These are phyloP conservation scores for Glycine latifolia DNA, from an alignment of 306 rosid genomes.

Conservation along the genomic window DNA sequence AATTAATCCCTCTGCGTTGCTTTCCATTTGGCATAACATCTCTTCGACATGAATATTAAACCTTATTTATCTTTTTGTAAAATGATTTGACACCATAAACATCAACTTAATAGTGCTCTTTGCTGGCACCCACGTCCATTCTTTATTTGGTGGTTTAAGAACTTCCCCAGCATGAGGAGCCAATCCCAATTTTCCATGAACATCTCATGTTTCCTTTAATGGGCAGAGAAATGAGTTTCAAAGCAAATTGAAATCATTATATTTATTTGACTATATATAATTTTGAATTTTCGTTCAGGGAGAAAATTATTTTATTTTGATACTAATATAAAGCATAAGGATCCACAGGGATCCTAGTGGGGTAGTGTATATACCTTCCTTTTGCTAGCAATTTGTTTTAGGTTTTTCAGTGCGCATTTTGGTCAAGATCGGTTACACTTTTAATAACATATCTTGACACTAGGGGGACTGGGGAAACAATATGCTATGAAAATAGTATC, in stretches of 20 bases:
- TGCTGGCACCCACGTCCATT: constrained; percentile 44
- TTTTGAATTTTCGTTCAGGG: not conserved
- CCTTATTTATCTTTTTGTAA: not conserved
- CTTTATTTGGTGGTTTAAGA: constrained; percentile 24
- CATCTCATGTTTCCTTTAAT: constrained; percentile 28
- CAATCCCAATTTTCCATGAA: constrained; percentile 48
- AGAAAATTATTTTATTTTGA: not conserved
- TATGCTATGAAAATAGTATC: not conserved
- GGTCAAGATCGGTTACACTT: constrained; percentile 42
- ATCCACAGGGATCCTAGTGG: constrained; percentile 23
- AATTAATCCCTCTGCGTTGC: no score
- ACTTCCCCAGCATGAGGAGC: constrained; percentile 72
- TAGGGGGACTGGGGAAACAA: not conserved
- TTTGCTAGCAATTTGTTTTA: constrained; percentile 39
- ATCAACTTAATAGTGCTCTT: constrained; percentile 8
- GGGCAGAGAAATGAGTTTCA: not conserved
- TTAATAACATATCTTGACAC: constrained; percentile 48
- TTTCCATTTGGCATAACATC: not conserved
- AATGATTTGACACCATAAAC: constrained; percentile 25
- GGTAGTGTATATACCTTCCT: no score
- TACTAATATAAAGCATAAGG: constrained; percentile 23
- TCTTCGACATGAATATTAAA: not conserved
- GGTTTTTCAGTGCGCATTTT: constrained; percentile 54
- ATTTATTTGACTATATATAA: constrained; percentile 21
- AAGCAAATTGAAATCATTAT: constrained; percentile 29